Percentiles rank a stretch among this genome's conserved stretches.
Evolutionary conservation across 2,329 filamentous ascomycete species (phyloP).

Genomic region (Botrytis byssoidea): DNA sequence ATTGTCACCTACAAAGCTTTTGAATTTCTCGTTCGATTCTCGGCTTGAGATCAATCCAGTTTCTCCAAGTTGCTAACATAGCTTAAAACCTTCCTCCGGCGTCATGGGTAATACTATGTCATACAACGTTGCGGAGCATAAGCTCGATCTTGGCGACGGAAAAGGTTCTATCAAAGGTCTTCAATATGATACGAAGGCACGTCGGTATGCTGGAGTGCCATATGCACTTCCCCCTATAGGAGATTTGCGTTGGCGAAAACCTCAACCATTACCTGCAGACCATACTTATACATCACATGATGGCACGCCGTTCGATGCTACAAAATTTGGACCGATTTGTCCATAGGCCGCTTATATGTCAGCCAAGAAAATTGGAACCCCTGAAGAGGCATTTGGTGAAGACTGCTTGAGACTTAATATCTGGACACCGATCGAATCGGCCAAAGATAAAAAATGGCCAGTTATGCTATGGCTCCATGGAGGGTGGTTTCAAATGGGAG

Average conservation of each 20-base stretch:
- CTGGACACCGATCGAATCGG: constrained; percentile 43
- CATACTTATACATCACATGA: constrained; percentile 36
- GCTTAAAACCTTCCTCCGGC: not conserved
- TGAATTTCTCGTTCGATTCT: not conserved
- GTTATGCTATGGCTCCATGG: constrained; percentile 45
- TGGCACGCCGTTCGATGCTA: constrained; percentile 41
- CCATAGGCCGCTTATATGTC: constrained; percentile 39
- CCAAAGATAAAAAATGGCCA: constrained; percentile 15
- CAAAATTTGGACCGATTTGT: constrained; percentile 42
- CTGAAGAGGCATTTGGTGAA: constrained; percentile 42
- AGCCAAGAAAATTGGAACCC: constrained; percentile 31
- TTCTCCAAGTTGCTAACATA: not conserved
- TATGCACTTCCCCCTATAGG: constrained; percentile 34
- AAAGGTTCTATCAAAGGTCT: constrained; percentile 39
- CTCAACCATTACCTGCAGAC: constrained; percentile 36
- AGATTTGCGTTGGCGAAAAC: constrained; percentile 32
- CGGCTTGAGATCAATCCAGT: not conserved
- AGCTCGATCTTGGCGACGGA: constrained; percentile 32
- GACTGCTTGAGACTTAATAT: constrained; percentile 52
- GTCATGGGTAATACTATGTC: constrained; percentile 23
- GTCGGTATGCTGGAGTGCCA: constrained; percentile 39
- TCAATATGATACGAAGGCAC: constrained; percentile 41
- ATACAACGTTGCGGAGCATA: constrained; percentile 32
- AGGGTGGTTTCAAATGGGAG: constrained; percentile 50
- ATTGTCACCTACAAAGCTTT: not conserved